A percentile compares a stretch with the other conserved stretches of the same genome.
Evolutionary conservation across 148 eudicot genomes (phyloP).

Genomic region (Heliamphora exappendiculata): DNA sequence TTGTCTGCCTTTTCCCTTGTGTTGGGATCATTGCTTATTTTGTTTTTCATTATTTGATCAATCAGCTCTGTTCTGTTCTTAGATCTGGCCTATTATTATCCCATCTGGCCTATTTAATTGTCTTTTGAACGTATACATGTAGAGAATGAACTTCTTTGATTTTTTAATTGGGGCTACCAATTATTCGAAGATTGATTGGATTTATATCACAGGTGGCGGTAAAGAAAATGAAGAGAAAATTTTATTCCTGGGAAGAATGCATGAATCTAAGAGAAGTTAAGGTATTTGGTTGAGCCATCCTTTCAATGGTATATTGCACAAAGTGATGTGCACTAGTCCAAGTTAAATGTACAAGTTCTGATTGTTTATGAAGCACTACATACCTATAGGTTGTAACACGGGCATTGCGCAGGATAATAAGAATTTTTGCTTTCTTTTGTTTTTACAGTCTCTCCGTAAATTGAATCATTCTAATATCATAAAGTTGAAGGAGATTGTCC

Average conservation of each 20-base stretch:
- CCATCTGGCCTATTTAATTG: background rate
- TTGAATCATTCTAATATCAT: constrained; percentile 91
- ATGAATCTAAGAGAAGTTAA: constrained; percentile 86
- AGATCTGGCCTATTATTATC: background rate
- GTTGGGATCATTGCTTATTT: background rate
- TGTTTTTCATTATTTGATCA: background rate
- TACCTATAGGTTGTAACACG: background rate
- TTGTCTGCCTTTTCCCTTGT: background rate
- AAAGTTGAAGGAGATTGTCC: constrained; percentile 91
- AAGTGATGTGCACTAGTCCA: background rate
- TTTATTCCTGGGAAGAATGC: constrained; percentile 88
- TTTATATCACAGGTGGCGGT: constrained; percentile 69
- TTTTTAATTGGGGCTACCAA: constrained; percentile 6
- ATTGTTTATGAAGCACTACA: background rate
- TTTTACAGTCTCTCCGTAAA: constrained; percentile 65
- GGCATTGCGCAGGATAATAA: background rate
- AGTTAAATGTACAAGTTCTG: background rate
- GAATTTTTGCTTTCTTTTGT: constrained; percentile 5
- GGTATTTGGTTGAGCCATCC: constrained; percentile 30
- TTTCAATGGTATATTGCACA: constrained; percentile 8
- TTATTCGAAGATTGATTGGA: constrained; percentile 9
- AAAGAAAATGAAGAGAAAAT: constrained; percentile 93
- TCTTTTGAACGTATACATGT: background rate
- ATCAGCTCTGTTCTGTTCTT: background rate
- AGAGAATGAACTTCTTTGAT: background rate